Percentiles rank a stretch among this genome's conserved stretches.
These are phyloP conservation scores for Selenicereus undatus DNA, from an alignment of 148 eudicot species.

Conservation along the genomic window DNA sequence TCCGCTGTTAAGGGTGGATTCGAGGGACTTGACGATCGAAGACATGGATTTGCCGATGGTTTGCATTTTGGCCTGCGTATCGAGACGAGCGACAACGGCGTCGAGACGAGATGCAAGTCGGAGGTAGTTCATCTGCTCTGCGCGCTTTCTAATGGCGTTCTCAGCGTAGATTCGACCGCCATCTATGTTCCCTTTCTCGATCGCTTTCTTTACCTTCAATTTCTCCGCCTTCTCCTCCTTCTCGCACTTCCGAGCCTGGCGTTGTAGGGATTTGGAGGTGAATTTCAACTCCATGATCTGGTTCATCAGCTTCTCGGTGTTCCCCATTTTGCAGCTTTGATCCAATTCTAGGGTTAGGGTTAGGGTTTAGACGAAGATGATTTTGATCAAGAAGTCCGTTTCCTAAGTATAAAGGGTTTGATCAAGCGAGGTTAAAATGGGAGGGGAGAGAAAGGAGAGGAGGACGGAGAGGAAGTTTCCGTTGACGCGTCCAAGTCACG, in stretches of 20 bases:
- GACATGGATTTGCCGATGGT: slow-evolving; percentile 26
- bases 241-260: slow-evolving; percentile 34
- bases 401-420: not conserved
- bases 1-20: slow-evolving; percentile 26
- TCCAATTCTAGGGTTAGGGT: slow-evolving; percentile 23
- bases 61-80: slow-evolving; percentile 33
- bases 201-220: slow-evolving; percentile 37
- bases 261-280: slow-evolving; percentile 34
- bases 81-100: slow-evolving; percentile 31
- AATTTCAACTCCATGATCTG: slow-evolving; percentile 37
- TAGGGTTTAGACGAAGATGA: not conserved
- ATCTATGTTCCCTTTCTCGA: slow-evolving; percentile 35
- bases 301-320: slow-evolving; percentile 37
- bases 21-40: slow-evolving; percentile 31
- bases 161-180: slow-evolving; percentile 36
- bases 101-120: slow-evolving; percentile 30
- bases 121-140: slow-evolving; percentile 34
- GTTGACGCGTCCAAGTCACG: not conserved
- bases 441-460: too few relatives aligned
- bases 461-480: not conserved
- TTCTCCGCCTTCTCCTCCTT: slow-evolving; percentile 35
- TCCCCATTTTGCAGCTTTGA: slow-evolving; percentile 18
- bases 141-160: slow-evolving; percentile 34
- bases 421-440: not conserved
- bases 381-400: not conserved